These are phyloP conservation scores for Fusarium chuoi DNA, from an alignment of 2,329 filamentous ascomycete species.

Conservation along the genomic window DNA sequence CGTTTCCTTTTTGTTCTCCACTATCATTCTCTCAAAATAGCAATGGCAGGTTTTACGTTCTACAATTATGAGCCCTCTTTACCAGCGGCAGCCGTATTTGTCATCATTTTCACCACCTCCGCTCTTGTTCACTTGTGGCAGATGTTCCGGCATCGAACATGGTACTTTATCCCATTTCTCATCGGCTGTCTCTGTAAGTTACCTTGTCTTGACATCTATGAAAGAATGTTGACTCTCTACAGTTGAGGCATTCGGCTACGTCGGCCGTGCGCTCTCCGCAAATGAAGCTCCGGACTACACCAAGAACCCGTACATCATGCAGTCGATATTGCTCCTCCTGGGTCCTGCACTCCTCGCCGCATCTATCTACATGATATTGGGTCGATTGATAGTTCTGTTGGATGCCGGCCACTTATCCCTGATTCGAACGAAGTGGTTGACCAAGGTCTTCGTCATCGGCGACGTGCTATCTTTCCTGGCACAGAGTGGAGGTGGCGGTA, in stretches of 20 bases:
- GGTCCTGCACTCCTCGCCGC: conserved; percentile 56
- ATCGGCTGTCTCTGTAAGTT: conserved; percentile 60
- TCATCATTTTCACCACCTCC: conserved; percentile 51
- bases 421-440: conserved; percentile 56
- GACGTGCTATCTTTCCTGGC: conserved; percentile 58
- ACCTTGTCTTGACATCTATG: not conserved
- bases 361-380: conserved; percentile 58
- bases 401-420: conserved; percentile 53
- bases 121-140: conserved; percentile 53
- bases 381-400: conserved; percentile 50
- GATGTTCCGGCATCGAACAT: conserved; percentile 54
- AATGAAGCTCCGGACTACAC: conserved; percentile 51
- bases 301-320: conserved; percentile 52
- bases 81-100: conserved; percentile 54
- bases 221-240: not conserved
- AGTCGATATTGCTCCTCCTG: conserved; percentile 50
- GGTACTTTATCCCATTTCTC: conserved; percentile 63
- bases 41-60: conserved; percentile 17
- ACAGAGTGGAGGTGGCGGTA: conserved; percentile 39
- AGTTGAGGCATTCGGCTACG: conserved; percentile 52
- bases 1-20: not conserved
- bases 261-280: conserved; percentile 58
- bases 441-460: conserved; percentile 60
- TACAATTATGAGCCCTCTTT: conserved; percentile 61
- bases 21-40: not conserved